Conservation (phyloP, 805 yeast genomes). For the Lachancea meyersii region DNA sequence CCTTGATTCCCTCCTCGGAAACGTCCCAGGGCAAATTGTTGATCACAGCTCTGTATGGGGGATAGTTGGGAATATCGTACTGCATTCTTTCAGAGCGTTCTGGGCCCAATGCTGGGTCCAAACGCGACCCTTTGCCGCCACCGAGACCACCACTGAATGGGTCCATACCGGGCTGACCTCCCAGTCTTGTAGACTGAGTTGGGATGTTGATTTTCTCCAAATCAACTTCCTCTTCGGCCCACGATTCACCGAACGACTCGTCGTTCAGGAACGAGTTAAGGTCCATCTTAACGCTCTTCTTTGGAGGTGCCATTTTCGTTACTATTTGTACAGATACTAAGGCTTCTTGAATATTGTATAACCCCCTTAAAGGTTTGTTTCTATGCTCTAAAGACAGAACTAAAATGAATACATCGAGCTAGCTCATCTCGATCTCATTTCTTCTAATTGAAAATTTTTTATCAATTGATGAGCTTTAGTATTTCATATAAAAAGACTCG, state of each 20-base stretch:
- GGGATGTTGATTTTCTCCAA: conserved; percentile 56
- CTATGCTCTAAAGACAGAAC: too few species aligned
- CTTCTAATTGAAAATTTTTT: conserved; percentile 4
- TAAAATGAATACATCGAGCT: not conserved
- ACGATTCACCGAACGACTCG: conserved; percentile 62
- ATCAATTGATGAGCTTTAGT: not conserved
- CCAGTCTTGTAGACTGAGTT: conserved; percentile 26
- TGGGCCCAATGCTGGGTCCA: conserved; percentile 37
- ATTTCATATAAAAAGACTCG: not conserved
- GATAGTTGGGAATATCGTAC: conserved; percentile 80
- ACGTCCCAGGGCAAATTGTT: conserved; percentile 81
- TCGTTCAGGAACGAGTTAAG: conserved; percentile 78
- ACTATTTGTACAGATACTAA: not conserved
- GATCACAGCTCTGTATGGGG: conserved; percentile 90
- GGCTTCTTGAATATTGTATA: too few species aligned
- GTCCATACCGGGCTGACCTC: conserved; percentile 28
- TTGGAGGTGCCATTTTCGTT: conserved; percentile 51
- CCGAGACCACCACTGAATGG: conserved; percentile 24
- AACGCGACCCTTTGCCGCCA: conserved; percentile 28
- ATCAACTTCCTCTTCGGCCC: conserved; percentile 86
- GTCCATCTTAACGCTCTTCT: conserved; percentile 73
- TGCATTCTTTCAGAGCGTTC: conserved; percentile 47
- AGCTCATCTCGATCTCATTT: conserved; percentile 1
- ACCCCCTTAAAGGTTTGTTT: too few species aligned
- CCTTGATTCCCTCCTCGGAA: conserved; percentile 54